phyloP scores from a whole-genome alignment of 1,139 yeast genomes.

The Yamadazyma songkhlaensis region DNA sequence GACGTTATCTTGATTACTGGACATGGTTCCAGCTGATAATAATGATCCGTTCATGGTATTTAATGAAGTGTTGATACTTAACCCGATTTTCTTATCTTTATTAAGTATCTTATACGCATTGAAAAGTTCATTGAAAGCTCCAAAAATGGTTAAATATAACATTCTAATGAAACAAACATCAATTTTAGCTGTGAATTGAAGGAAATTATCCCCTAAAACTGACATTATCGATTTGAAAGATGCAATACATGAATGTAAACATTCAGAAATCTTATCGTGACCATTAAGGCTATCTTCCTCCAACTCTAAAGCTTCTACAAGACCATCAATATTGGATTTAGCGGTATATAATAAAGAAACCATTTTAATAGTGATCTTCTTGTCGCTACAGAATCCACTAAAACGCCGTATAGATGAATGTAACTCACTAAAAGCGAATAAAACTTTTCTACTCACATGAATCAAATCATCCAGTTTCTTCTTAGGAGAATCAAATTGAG shows the following conservation, averaged over 20 bases:
- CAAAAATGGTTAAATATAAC: conserved; percentile 67
- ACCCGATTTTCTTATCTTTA: conserved; percentile 11
- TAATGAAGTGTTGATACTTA: conserved; percentile 20
- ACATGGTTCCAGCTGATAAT: not conserved
- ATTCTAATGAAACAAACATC: conserved; percentile 72
- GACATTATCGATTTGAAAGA: conserved; percentile 54
- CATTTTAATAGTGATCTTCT: conserved; percentile 57
- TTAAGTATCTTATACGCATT: conserved; percentile 65
- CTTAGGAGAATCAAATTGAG: conserved; percentile 2
- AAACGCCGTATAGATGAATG: conserved; percentile 68
- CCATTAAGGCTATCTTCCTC: conserved; percentile 46
- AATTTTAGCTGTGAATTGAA: conserved; percentile 48
- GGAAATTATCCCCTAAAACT: conserved; percentile 46
- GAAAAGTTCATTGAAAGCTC: conserved; percentile 71
- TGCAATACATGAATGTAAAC: conserved; percentile 33
- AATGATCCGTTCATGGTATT: not conserved
- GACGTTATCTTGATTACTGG: conserved; percentile 4
- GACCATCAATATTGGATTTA: conserved; percentile 54
- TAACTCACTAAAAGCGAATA: conserved; percentile 65
- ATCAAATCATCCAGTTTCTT: conserved; percentile 28
- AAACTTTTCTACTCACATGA: conserved; percentile 52
- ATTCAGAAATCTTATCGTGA: conserved; percentile 28
- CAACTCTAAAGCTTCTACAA: conserved; percentile 59
- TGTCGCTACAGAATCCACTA: conserved; percentile 65
- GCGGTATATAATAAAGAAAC: conserved; percentile 55